These are phyloP conservation scores for Trypanosoma rangeli DNA, from an alignment of 208 protist species.

Conservation along the genomic window DNA sequence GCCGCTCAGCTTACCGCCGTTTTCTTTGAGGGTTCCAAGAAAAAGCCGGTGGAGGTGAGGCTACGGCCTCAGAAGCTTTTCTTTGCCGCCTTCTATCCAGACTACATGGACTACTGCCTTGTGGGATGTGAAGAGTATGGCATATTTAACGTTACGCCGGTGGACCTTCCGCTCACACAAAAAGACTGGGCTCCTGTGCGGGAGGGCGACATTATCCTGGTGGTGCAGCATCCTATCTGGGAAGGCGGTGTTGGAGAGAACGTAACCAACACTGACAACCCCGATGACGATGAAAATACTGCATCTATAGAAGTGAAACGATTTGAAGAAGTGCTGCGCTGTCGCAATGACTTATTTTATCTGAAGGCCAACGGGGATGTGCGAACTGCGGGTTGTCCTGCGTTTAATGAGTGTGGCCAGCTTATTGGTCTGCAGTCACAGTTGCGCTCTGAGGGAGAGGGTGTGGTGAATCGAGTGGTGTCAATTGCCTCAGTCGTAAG, in stretches of 20 bases:
- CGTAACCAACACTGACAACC: background rate
- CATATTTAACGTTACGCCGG: conserved; percentile 76
- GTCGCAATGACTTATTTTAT: conserved; percentile 67
- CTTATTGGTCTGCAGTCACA: conserved; percentile 89
- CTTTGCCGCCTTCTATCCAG: conserved; percentile 77
- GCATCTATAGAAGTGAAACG: conserved; percentile 64
- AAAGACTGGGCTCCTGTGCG: conserved; percentile 76
- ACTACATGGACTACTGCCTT: conserved; percentile 91
- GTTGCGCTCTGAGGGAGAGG: conserved; percentile 55
- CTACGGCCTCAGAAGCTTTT: conserved; percentile 73
- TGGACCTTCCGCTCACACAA: conserved; percentile 62
- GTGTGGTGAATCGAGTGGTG: conserved; percentile 79
- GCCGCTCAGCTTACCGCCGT: conserved; percentile 58
- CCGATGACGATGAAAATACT: conserved; percentile 1
- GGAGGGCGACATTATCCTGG: conserved; percentile 80
- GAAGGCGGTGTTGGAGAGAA: conserved; percentile 9
- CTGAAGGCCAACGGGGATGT: conserved; percentile 71
- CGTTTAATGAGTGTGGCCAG: conserved; percentile 83
- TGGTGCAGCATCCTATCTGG: conserved; percentile 85
- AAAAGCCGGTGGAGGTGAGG: conserved; percentile 56
- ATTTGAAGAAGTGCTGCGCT: conserved; percentile 88
- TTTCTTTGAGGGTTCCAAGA: conserved; percentile 92
- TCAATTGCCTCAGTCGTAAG: conserved; percentile 84
- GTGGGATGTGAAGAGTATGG: conserved; percentile 73
- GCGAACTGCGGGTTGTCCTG: conserved; percentile 77